Base-by-base conservation (phyloP, 371 early-diverging fungal genomes). In the Saksenaea oblongispora region DNA sequence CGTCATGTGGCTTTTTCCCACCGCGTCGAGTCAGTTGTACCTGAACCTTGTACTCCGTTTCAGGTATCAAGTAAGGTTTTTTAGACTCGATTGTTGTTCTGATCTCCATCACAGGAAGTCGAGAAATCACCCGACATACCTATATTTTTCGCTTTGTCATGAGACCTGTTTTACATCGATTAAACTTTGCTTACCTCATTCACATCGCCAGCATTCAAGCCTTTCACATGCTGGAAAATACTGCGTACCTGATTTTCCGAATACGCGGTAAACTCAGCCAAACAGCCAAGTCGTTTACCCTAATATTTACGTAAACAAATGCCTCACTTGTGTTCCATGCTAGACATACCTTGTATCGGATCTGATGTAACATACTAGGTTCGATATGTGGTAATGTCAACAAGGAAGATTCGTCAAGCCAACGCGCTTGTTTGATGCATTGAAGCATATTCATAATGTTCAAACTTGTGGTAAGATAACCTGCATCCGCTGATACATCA, bases 341-440 rank as follows among this genome's bases (percentile, higher is more conserved):
- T 17, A 26, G n/a, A 11, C 61, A 10, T 73, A 73, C 78, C 69
- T 73, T 74, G 62, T 72, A 55, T 36, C 67, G 63, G 35, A 80
- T 76, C 13, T 69, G 59, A 28, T 58, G 47, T 2, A 80, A 63
- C 70, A 82, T 84, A 17, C 68, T 65, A 22, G 75, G 73, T 36
- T 86, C 78, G n/a, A 91, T 63, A 10, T 77, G 68, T 1, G 94
- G 93, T 17, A 97, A 73, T 24, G 89, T 89, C 60, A 87, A 59
- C 18, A 96, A 70, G 0, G 85, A 72, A 0, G 93, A 90, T 37
- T 92, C 90, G 2, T 84, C 80, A 2, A 86, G 82, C 94, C 95
- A 93, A 2, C 85, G 80, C 0, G 92, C 97, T 77, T 96, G 96
- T 75, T 96, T 96, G 66, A 96, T 83, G 54, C 89, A 90, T 75